Percentiles rank a stretch among this genome's conserved stretches.
Evolutionary conservation across 495 filamentous ascomycete genomes (phyloP).

Genomic region (Penicilliopsis zonata): DNA sequence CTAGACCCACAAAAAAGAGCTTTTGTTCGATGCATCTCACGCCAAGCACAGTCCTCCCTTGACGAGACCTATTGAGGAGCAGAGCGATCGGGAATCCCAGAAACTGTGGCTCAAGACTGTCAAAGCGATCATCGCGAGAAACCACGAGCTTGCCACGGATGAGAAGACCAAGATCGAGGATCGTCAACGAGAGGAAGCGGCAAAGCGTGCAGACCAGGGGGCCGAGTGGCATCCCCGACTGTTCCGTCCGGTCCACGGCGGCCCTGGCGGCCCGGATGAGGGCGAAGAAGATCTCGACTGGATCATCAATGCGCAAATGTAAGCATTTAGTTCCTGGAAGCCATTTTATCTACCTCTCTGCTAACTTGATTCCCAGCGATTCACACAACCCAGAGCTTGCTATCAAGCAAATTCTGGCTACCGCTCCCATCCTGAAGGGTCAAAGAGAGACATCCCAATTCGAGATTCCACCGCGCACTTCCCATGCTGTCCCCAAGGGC

Average conservation of each 20-base stretch:
- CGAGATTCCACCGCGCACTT: slow-evolving; percentile 28
- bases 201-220: slow-evolving; percentile 64
- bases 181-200: slow-evolving; percentile 77
- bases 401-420: slow-evolving; percentile 70
- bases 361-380: too few species aligned
- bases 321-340: slow-evolving; percentile 20
- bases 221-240: slow-evolving; percentile 82
- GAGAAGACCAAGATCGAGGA: slow-evolving; percentile 95
- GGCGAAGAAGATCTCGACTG: slow-evolving; percentile 86
- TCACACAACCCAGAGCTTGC: slow-evolving; percentile 58
- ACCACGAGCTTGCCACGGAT: slow-evolving; percentile 84
- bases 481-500: too few species aligned
- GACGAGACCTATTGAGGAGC: slow-evolving; percentile 71
- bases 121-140: slow-evolving; percentile 63
- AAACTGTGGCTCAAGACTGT: slow-evolving; percentile 73
- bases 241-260: slow-evolving; percentile 65
- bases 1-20: slow-evolving; percentile 75
- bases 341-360: not conserved
- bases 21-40: slow-evolving; percentile 77
- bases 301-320: slow-evolving; percentile 88
- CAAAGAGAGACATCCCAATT: slow-evolving; percentile 37
- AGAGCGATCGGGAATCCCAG: slow-evolving; percentile 85
- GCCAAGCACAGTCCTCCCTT: slow-evolving; percentile 63
- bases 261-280: slow-evolving; percentile 61
- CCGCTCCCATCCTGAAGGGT: slow-evolving; percentile 75